Base-by-base conservation (phyloP, 2,329 filamentous ascomycete genomes). In the Xylaria sp. region DNA sequence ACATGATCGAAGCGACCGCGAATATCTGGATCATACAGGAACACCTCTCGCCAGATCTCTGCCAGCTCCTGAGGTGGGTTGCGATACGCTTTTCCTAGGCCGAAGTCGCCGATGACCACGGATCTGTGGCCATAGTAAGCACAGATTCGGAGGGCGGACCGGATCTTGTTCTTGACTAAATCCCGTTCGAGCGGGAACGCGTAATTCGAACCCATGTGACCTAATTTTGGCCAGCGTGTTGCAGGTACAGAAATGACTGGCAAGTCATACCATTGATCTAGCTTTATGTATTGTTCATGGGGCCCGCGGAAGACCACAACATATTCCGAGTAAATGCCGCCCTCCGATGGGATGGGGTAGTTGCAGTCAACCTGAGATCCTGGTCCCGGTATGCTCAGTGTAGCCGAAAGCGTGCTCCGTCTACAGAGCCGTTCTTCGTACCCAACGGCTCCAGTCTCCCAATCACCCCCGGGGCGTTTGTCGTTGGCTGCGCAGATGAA, bases 401-500 rank as follows among this genome's bases (percentile, higher is more conserved):
- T 87, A 17, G 88, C 86, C 5, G 88, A 88, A 33, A 93, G 83
- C 65, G 89, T 92, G 77, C 89, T 91, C 68, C 90, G 82, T 62
- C 90, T 83, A 70, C 90, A 91, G 37, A 93, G 83, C 67, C 88
- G 88, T 75, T 93, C 90, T 77, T 90, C 87, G 54, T 87, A 87
- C 31, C 86, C 86, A 67, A 85, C 73, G 11, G 77, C 80, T 63
- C 81, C 82, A 6, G 83, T 89, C 69, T 92, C 90, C 90, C 90
- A 93, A 72, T 93, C 90, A n/a, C 90, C 90, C 9, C 90, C 90
- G 0, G 90, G 83, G 37, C 89, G 82, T 71, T 89, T 90, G 73
- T 93, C 90, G 76, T 93, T 91, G 48, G 90, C 90, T 57, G 87
- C 85, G 67, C 89, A 91, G 64, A 92, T 85, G 60, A 91, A 87